These are phyloP conservation scores for Talaromyces sp. DNA, from an alignment of 2,329 filamentous ascomycete genomes.

Conservation along the genomic window DNA sequence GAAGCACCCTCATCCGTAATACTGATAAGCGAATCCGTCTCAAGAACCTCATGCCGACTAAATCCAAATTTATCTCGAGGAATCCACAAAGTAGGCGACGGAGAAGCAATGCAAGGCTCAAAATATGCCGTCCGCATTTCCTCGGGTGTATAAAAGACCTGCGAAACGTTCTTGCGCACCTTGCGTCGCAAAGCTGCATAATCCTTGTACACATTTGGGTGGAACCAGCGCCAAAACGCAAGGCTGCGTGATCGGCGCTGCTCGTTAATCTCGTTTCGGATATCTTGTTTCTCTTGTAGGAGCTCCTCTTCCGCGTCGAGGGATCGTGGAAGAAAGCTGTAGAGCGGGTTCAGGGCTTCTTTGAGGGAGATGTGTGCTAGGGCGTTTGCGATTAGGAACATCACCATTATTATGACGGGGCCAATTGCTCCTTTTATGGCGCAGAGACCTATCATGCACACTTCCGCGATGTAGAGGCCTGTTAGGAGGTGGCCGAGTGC, in stretches of 20 bases:
- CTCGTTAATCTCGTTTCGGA: slow-evolving; percentile 24
- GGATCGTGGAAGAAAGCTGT: slow-evolving; percentile 72
- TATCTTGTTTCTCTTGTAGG: slow-evolving; percentile 41
- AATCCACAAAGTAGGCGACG: slow-evolving; percentile 75
- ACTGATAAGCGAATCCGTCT: slow-evolving; percentile 69
- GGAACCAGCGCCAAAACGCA: slow-evolving; percentile 53
- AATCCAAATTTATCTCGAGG: slow-evolving; percentile 74
- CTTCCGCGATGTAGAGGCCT: slow-evolving; percentile 79
- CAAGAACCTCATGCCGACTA: slow-evolving; percentile 73
- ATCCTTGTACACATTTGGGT: slow-evolving; percentile 75
- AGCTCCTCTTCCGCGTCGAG: slow-evolving; percentile 59
- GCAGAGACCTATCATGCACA: slow-evolving; percentile 85
- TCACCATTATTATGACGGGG: slow-evolving; percentile 74
- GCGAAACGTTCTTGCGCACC: slow-evolving; percentile 61
- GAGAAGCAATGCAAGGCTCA: slow-evolving; percentile 68
- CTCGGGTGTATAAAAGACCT: slow-evolving; percentile 64
- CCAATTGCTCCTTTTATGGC: slow-evolving; percentile 65
- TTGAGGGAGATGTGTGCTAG: slow-evolving; percentile 68
- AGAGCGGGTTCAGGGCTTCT: slow-evolving; percentile 47
- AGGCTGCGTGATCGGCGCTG: slow-evolving; percentile 24
- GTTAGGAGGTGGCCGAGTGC: slow-evolving; percentile 82
- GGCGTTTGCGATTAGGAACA: slow-evolving; percentile 73
- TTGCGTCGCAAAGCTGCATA: slow-evolving; percentile 72
- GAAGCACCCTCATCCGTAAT: slow-evolving; percentile 78
- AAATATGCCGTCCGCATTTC: slow-evolving; percentile 69